These are phyloP conservation scores for Chloranthus sessilifolius DNA, from an alignment of 164 flowering plant species.

Conservation along the genomic window DNA sequence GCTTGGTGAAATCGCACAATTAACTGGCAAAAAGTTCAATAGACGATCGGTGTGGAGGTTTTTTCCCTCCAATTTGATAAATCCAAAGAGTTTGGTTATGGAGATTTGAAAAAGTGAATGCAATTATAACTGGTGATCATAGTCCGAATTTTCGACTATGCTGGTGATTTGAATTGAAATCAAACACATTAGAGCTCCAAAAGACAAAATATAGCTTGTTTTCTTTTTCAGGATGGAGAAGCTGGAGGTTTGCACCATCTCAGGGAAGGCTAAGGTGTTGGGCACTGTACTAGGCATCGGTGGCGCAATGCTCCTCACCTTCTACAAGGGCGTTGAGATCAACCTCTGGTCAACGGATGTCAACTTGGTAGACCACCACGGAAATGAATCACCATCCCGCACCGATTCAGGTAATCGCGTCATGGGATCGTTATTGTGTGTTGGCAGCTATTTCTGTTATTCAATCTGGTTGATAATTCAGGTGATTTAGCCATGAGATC, in stretches of 20 bases:
- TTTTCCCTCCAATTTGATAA: no score
- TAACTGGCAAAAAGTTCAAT: no score
- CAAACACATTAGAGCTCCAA: no score
- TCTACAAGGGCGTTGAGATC: conserved; percentile 53
- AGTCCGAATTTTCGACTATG: no score
- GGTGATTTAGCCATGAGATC: conserved; percentile 18
- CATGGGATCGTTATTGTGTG: conserved; percentile 26
- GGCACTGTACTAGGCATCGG: conserved; percentile 55
- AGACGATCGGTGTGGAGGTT: no score
- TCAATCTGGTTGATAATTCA: conserved; percentile 43
- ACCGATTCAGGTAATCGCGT: conserved; percentile 16
- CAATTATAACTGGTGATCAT: no score
- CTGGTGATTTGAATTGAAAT: no score
- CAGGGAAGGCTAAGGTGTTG: conserved; percentile 46
- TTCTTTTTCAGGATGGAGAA: conserved; percentile 40
- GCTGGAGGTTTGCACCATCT: conserved; percentile 18
- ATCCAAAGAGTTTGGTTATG: no score
- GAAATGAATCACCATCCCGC: conserved; percentile 5
- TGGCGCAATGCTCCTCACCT: conserved; percentile 74
- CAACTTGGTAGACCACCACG: conserved; percentile 19
- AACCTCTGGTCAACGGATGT: conserved; percentile 31
- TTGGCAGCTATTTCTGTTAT: conserved; percentile 27
- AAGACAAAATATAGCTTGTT: no score
- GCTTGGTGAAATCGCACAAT: no score
- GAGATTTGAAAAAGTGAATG: no score